Evolutionary conservation across 805 yeast genomes (phyloP), one percentile per base, ranked within the genome.

Genomic region (Cyberlindnera meyerae): DNA sequence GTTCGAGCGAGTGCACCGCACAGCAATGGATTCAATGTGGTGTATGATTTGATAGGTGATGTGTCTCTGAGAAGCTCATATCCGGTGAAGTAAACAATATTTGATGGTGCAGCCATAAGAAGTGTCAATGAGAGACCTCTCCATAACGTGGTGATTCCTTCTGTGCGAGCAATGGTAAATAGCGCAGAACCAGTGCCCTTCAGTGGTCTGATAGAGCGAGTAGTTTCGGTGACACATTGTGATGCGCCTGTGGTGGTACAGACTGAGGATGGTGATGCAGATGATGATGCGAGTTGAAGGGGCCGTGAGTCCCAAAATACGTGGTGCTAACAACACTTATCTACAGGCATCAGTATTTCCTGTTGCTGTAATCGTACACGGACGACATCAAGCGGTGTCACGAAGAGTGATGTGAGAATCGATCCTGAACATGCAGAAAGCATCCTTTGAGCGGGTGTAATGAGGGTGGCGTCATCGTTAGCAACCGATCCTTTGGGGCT

Each of bases 21-120:
- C 0, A 85, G 18, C 29, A 90, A 60, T 2, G 98, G 96, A 47
- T 85, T 87, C 15, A 77, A 21, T 0, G 65, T 50, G 54, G 61
- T 51, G 45, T 45, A 54, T 1, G 60, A 43, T 7, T 54, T 50
- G 16, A 83, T 49, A 0, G 87, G 80, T 0, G 90, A 79, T n/a
- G 68, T 61, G 51, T 86, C 96, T 48, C 95, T 65, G 31, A 90
- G 64, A 42, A 81, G 75, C 50, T 93, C 98, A 57, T 93, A 93
- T 0, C 97, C 96, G 2, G 94, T 83, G 63, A 87, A 93, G 58
- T 93, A 93, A 6, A 93, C 89, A 42, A 93, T 83, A 49, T 90
- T 93, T 1, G 96, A 74, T 1, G 98, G 98, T 1, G 89, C 71
- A 0, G 96, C 86, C 95, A 93, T 93, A 11, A 82, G 40, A 14